phyloP scores from a whole-genome alignment of 257 asterid species.

The Solanum habrochaites region DNA sequence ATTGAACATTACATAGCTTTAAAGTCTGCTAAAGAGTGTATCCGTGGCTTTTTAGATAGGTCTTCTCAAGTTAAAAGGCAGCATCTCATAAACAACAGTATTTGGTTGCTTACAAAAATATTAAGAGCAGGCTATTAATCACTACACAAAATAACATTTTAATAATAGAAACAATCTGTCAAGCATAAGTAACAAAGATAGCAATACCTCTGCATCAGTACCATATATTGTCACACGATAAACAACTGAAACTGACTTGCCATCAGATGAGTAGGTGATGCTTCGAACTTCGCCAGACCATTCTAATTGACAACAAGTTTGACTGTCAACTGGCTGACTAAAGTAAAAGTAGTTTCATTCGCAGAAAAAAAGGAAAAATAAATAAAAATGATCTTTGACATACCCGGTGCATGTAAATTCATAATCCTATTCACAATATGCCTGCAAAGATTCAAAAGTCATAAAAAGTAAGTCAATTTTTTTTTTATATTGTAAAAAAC shows the following conservation, averaged over 20 bases:
- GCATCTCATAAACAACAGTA: neutral
- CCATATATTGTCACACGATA: conserved; percentile 85
- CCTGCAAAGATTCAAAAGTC: conserved; percentile 33
- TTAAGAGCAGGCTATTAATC: neutral
- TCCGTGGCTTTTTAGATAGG: neutral
- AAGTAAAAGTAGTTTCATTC: neutral
- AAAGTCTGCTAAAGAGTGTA: neutral
- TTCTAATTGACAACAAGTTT: conserved; percentile 28
- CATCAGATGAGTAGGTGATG: conserved; percentile 68
- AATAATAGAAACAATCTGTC: neutral
- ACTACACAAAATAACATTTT: neutral
- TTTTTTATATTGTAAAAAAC: neutral
- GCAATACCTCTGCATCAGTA: conserved; percentile 82
- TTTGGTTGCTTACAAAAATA: neutral
- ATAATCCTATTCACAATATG: conserved; percentile 77
- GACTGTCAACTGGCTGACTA: neutral
- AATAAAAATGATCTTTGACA: neutral
- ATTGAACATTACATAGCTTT: neutral
- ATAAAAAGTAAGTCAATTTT: neutral
- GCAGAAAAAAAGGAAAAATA: neutral
- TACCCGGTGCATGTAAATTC: conserved; percentile 92
- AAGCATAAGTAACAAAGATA: neutral
- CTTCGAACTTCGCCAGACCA: conserved; percentile 91
- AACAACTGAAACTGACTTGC: conserved; percentile 59
- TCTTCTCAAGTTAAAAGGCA: neutral